Conservation (phyloP, 495 filamentous ascomycete genomes). For the Penicillium herquei region DNA sequence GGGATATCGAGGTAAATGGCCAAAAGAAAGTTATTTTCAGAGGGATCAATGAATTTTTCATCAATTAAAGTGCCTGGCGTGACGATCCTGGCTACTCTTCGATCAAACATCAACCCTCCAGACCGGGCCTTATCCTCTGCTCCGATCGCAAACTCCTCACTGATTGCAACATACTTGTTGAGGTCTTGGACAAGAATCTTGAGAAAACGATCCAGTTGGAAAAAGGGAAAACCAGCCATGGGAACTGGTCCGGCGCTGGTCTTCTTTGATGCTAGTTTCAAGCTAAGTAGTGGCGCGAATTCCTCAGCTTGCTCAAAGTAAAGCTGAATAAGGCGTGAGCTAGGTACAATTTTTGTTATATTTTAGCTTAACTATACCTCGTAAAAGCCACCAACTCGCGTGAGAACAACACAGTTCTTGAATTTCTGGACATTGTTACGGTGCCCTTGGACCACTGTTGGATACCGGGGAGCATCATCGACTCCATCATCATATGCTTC, state of each 20-base stretch:
- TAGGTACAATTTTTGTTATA: neutral
- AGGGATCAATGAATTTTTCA: constrained; percentile 93
- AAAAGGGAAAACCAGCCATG: constrained; percentile 94
- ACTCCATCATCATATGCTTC: constrained; percentile 42
- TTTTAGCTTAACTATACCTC: constrained; percentile 50
- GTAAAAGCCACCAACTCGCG: constrained; percentile 91
- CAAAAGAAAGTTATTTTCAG: constrained; percentile 87
- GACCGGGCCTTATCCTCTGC: constrained; percentile 63
- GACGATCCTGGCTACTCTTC: constrained; percentile 80
- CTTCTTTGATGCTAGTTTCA: constrained; percentile 83
- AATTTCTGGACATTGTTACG: constrained; percentile 87
- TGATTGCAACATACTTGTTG: constrained; percentile 86
- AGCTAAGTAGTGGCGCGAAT: constrained; percentile 76
- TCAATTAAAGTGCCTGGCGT: constrained; percentile 95
- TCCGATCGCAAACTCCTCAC: constrained; percentile 81
- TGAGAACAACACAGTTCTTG: constrained; percentile 83
- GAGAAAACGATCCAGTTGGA: constrained; percentile 85
- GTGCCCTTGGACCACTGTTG: constrained; percentile 86
- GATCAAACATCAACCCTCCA: constrained; percentile 77
- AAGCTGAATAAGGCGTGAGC: constrained; percentile 43
- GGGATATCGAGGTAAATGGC: constrained; percentile 58
- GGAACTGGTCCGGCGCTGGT: constrained; percentile 71
- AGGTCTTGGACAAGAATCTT: constrained; percentile 91
- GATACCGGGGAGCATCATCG: constrained; percentile 65
- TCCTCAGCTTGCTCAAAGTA: constrained; percentile 94